Conservation (phyloP, 441 rosid genomes). For the Erysimum cheiri region DNA sequence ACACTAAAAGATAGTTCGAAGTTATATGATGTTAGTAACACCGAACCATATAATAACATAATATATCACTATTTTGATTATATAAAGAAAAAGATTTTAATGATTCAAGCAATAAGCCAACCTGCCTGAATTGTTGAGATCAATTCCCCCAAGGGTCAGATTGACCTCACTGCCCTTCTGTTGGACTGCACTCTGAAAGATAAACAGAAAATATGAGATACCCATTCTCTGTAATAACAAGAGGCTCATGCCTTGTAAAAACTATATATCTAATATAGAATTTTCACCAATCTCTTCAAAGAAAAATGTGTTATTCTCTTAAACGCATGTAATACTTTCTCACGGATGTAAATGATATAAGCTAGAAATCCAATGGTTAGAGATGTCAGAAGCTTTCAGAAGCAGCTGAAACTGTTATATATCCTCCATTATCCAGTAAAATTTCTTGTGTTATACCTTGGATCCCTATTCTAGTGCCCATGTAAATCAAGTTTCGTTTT, state of each 20-base stretch:
- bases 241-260: slow-evolving; percentile 1
- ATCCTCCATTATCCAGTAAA: slow-evolving; percentile 3
- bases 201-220: slow-evolving; percentile 38
- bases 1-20: slow-evolving; percentile 64
- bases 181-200: slow-evolving; percentile 76
- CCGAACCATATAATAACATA: slow-evolving; percentile 22
- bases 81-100: slow-evolving; percentile 21
- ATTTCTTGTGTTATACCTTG: slow-evolving; percentile 17
- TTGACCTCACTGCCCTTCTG: slow-evolving; percentile 94
- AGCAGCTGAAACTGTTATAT: slow-evolving; percentile 3
- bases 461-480: slow-evolving; percentile 17
- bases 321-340: background rate
- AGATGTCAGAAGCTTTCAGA: background rate
- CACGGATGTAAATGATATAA: background rate
- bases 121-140: slow-evolving; percentile 99
- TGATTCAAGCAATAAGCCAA: slow-evolving; percentile 66
- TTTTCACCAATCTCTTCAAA: background rate
- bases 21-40: slow-evolving; percentile 46
- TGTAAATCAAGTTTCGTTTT: slow-evolving; percentile 1
- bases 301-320: background rate
- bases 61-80: slow-evolving; percentile 36
- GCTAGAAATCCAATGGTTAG: slow-evolving; percentile 11
- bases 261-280: background rate
- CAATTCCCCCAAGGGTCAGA: slow-evolving; percentile 98
- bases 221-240: slow-evolving; percentile 11